These are phyloP conservation scores for Datura wrightii DNA, from an alignment of 257 asterid species.

Conservation along the genomic window DNA sequence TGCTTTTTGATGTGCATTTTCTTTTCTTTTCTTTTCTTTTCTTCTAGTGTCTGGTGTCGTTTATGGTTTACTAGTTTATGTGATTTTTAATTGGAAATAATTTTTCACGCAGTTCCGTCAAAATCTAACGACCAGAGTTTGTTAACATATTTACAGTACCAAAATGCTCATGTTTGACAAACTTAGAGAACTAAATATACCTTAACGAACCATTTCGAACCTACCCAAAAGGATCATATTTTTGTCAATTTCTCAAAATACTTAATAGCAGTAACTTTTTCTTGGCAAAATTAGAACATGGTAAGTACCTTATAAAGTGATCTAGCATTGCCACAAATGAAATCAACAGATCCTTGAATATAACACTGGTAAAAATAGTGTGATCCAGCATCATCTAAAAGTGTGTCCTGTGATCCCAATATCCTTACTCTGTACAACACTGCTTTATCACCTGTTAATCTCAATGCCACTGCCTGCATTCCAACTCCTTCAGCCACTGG, in stretches of 20 bases:
- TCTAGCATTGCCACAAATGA: slow-evolving; percentile 78
- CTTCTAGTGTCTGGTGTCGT: too few species aligned
- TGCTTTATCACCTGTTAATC: slow-evolving; percentile 71
- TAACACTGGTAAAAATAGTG: slow-evolving; percentile 69
- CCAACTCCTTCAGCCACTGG: slow-evolving; percentile 50
- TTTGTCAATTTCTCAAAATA: neutral
- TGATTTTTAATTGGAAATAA: neutral
- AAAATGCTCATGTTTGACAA: neutral
- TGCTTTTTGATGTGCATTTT: too few species aligned
- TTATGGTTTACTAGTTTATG: too few species aligned
- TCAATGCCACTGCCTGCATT: slow-evolving; percentile 81
- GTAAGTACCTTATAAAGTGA: slow-evolving; percentile 67
- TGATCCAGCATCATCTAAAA: slow-evolving; percentile 66
- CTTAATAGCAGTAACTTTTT: neutral
- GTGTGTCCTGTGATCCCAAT: slow-evolving; percentile 86
- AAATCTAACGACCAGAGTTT: too few species aligned
- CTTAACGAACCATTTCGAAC: neutral
- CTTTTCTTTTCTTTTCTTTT: too few species aligned
- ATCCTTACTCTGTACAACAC: slow-evolving; percentile 67
- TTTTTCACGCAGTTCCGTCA: too few species aligned
- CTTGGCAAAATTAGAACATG: neutral
- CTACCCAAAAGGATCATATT: neutral
- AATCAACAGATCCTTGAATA: slow-evolving; percentile 78
- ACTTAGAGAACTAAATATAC: too few species aligned
- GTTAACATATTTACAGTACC: neutral